Evolutionary conservation across 345 rosid species (phyloP).

Genomic region (Populus simonii): DNA sequence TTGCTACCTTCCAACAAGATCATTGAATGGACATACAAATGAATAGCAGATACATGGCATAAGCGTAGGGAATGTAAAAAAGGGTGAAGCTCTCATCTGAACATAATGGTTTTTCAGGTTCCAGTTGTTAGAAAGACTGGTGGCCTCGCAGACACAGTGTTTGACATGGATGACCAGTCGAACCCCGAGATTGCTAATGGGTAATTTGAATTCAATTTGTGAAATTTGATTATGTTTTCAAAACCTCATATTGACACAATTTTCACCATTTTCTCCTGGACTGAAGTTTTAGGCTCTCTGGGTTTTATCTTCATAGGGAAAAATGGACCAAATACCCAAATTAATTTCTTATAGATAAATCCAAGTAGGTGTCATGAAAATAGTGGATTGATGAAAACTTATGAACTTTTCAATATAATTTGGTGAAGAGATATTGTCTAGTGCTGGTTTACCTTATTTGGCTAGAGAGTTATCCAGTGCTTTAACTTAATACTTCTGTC

Average conservation of each 20-base stretch:
- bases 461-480: not conserved
- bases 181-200: conserved; percentile 47
- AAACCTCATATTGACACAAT: not conserved
- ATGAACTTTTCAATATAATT: not conserved
- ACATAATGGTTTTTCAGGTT: conserved; percentile 33
- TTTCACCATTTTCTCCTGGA: not conserved
- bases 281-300: not conserved
- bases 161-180: conserved; percentile 46
- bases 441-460: not conserved
- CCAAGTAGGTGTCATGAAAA: no score
- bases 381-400: not conserved
- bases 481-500: not conserved
- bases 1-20: not conserved
- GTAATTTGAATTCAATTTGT: conserved; percentile 23
- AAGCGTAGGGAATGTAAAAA: not conserved
- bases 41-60: not conserved
- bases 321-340: no score
- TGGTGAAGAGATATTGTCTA: not conserved
- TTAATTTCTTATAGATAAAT: not conserved
- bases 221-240: not conserved
- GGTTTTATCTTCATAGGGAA: no score
- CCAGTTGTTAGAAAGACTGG: conserved; percentile 60
- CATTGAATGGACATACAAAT: not conserved
- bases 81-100: conserved; percentile 5
- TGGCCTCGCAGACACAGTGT: conserved; percentile 62